phyloP scores from a whole-genome alignment of 2,329 filamentous ascomycete genomes.

The Beauveria sp. region DNA sequence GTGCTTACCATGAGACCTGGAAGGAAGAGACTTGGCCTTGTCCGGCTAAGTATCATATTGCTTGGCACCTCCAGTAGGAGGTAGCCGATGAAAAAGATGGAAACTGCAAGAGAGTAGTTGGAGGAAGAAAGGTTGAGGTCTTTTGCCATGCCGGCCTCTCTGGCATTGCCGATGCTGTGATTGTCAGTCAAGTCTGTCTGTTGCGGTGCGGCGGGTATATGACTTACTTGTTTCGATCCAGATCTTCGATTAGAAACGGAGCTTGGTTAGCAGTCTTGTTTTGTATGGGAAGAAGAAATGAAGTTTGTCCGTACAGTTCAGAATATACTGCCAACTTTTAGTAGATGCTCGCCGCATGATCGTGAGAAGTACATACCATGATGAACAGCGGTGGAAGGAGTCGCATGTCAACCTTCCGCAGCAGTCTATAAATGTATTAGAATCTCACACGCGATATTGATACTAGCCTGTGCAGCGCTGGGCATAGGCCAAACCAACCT shows the following conservation, averaged over 20 bases:
- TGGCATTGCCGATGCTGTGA: conserved; percentile 11
- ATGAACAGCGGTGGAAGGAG: conserved; percentile 5
- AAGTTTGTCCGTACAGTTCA: neutral
- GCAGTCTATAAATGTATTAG: neutral
- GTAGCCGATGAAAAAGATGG: conserved; percentile 33
- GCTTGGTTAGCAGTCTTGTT: too few relatives aligned
- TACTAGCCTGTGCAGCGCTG: neutral
- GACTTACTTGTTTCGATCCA: conserved; percentile 1
- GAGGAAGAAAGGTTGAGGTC: conserved; percentile 2
- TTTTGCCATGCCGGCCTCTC: conserved; percentile 11
- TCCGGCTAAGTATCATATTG: conserved; percentile 49
- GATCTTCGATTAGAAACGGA: neutral
- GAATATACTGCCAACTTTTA: neutral
- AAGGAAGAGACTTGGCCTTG: conserved; percentile 8
- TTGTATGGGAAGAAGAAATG: too few relatives aligned
- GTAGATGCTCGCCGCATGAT: neutral
- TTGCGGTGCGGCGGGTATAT: neutral
- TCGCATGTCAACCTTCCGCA: conserved; percentile 4
- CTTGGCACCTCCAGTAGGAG: conserved; percentile 54
- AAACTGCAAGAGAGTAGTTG: conserved; percentile 10
- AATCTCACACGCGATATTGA: neutral
- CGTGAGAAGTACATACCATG: neutral
- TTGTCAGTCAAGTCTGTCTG: neutral
- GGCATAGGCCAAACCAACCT: neutral
- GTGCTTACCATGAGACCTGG: conserved; percentile 6